A percentile compares a stretch with the other conserved stretches of the same genome.
Evolutionary conservation across 192 early-diverging fungal genomes (phyloP).

Genomic region (Fimicolochytrium jonesii): DNA sequence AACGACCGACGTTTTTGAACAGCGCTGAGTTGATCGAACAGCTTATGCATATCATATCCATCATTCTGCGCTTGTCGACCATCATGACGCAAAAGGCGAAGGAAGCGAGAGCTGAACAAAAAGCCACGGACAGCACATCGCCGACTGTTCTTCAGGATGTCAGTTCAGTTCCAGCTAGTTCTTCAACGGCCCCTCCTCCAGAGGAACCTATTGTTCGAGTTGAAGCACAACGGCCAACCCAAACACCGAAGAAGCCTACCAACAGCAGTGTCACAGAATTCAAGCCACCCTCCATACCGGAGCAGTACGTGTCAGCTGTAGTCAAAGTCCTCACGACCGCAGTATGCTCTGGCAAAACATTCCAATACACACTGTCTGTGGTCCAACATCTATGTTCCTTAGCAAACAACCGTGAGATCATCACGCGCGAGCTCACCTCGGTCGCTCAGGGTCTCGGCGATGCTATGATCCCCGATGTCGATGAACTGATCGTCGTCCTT

Average conservation of each 20-base stretch:
- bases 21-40: conserved; percentile 82
- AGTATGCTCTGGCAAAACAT: conserved; percentile 88
- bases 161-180: background rate
- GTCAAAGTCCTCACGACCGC: conserved; percentile 87
- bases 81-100: conserved; percentile 18
- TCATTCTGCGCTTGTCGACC: conserved; percentile 73
- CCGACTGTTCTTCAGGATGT: background rate
- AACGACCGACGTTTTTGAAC: conserved; percentile 74
- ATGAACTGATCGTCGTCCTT: conserved; percentile 59
- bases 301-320: conserved; percentile 73
- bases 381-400: conserved; percentile 83
- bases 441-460: conserved; percentile 66
- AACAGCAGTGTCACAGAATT: conserved; percentile 31
- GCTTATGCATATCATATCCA: conserved; percentile 78
- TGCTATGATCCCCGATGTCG: conserved; percentile 65
- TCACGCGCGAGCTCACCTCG: conserved; percentile 74
- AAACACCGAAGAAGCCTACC: conserved; percentile 15
- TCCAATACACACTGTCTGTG: conserved; percentile 86
- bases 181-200: conserved; percentile 1
- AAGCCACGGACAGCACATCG: background rate
- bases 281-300: conserved; percentile 77
- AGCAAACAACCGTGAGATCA: conserved; percentile 49
- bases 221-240: background rate
- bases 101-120: background rate
- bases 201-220: too few species aligned